Base-by-base conservation (phyloP, 192 early-diverging fungal genomes). In the Piromyces finnis region DNA sequence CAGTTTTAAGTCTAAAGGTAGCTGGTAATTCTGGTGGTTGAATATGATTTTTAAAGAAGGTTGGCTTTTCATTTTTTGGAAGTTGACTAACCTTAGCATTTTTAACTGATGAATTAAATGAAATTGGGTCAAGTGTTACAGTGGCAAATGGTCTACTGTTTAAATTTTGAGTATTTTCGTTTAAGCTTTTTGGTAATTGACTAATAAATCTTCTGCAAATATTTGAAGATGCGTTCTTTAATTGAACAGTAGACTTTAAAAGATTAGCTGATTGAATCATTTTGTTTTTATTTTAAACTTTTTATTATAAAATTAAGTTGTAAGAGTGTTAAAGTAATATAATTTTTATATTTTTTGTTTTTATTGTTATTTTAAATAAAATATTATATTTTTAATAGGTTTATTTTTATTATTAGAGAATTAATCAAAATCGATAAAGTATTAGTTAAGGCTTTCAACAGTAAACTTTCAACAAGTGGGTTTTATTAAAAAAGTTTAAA, bases 1-100 rank as follows among this genome's bases (percentile, higher is more conserved):
- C 95, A 7, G 93, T 85, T 80, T 92, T 89, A 78, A 98, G 86
- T 84, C 92, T 93, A 80, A 98, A 88, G 0, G 88, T 83, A 77
- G 92, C 93, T 29, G 92, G 89, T 29, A 86, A 83, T 28, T 82
- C 35, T 2, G 87, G 85, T 29, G 88, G 86, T 30, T 87, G 51
- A 68, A 68, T 18, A n/a, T 68, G 51, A 68, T 68, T 68, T 68
- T 11, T 68, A 27, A 68, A 68, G 4, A 68, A 22, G 11, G 17
- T 17, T 68, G 51, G 51, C 9, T 68, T 68, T 68, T 68, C 51
- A 68, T 68, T 68, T 26, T 68, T 68, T 68, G 51, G 51, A 68
- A 68, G 18, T 68, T 68, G 51, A 11, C 26, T 68, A 4, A 68
- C 51, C 7, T n/a, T 26, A 27, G 51, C 51, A 68, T 68, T 68